These are phyloP conservation scores for Dissophora ornata DNA, from an alignment of 192 early-diverging fungal species.

Conservation along the genomic window DNA sequence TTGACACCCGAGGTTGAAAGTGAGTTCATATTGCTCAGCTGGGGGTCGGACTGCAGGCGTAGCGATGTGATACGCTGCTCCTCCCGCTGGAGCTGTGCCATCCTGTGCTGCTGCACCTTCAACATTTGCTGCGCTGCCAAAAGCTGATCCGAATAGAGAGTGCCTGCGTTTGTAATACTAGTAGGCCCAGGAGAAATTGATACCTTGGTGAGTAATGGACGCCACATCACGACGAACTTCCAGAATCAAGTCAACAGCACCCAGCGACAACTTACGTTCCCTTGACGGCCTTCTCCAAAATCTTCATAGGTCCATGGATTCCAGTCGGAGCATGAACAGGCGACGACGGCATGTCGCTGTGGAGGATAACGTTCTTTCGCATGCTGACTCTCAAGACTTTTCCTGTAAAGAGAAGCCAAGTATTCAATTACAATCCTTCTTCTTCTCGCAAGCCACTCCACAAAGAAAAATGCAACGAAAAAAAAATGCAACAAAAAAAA, in stretches of 20 bases:
- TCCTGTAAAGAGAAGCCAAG: slow-evolving; percentile 2
- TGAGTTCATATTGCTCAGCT: slow-evolving; percentile 21
- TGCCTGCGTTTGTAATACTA: slow-evolving; percentile 44
- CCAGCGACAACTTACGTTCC: slow-evolving; percentile 36
- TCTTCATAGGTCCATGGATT: slow-evolving; percentile 48
- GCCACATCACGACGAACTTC: too few relatives aligned
- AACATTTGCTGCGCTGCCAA: slow-evolving; percentile 44
- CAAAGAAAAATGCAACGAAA: background rate
- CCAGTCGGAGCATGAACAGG: slow-evolving; percentile 13
- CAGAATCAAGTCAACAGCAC: background rate
- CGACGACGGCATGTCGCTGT: background rate
- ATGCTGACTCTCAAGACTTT: slow-evolving; percentile 38
- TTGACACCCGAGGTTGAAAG: slow-evolving; percentile 20
- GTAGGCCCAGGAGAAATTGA: too few relatives aligned
- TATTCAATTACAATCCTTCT: background rate
- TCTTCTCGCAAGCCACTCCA: too few relatives aligned
- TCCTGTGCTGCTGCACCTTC: slow-evolving; percentile 50
- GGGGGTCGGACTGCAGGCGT: slow-evolving; percentile 27
- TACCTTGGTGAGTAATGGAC: too few relatives aligned
- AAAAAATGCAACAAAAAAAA: too few relatives aligned
- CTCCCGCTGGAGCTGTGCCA: slow-evolving; percentile 39
- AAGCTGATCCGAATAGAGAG: slow-evolving; percentile 44
- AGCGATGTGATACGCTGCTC: slow-evolving; percentile 40
- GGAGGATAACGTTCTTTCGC: slow-evolving; percentile 35
- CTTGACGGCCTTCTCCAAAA: slow-evolving; percentile 39